phyloP scores from a whole-genome alignment of 805 yeast genomes.

The Zygoascus flipseniorum region DNA sequence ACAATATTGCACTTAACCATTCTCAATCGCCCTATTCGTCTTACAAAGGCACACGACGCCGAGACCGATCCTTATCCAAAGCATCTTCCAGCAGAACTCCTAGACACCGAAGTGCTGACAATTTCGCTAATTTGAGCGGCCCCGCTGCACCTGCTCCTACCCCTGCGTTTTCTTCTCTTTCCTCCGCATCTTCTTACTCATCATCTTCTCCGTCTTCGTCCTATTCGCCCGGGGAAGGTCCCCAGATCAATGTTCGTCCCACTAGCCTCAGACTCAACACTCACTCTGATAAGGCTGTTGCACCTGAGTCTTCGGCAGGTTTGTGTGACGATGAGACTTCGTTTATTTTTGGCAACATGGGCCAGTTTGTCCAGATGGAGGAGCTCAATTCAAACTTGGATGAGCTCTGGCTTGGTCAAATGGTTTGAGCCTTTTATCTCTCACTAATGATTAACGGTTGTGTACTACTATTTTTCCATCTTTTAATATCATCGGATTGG shows the following conservation, averaged over 20 bases:
- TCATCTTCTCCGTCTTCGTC: not conserved
- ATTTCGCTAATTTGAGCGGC: not conserved
- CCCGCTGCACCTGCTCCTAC: constrained; percentile 2
- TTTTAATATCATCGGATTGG: not conserved
- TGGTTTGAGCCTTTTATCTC: not conserved
- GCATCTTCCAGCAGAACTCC: constrained; percentile 2
- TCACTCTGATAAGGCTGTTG: not conserved
- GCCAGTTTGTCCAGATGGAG: constrained; percentile 6
- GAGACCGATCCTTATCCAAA: constrained; percentile 9
- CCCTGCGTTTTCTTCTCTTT: not conserved
- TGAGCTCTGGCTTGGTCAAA: constrained; percentile 5
- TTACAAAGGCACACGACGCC: constrained; percentile 2
- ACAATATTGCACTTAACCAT: not conserved
- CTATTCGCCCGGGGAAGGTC: not conserved
- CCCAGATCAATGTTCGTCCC: not conserved
- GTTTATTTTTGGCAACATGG: not conserved
- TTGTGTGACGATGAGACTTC: not conserved
- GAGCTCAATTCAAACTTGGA: constrained; percentile 8
- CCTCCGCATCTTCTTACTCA: not conserved
- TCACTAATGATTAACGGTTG: not conserved
- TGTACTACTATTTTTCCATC: not conserved
- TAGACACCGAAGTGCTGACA: constrained; percentile 1
- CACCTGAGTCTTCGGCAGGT: not conserved
- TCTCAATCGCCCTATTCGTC: not conserved
- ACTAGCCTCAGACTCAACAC: not conserved